Base-by-base conservation (phyloP, 1,284 basidiomycete genomes). In the Microbotryum violaceum region DNA sequence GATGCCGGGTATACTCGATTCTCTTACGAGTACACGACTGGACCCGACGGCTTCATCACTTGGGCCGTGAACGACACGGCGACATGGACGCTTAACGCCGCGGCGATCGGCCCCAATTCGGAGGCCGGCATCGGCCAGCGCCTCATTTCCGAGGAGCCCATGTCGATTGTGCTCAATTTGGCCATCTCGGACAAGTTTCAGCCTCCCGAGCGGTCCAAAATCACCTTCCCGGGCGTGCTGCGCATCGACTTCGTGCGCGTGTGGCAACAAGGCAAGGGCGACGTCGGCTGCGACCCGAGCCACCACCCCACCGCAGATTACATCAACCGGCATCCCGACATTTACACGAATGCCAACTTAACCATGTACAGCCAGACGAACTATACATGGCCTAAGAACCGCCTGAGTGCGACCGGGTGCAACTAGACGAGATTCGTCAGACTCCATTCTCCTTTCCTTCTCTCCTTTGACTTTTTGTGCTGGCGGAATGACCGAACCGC, bases 211-310 rank as follows among this genome's bases (percentile, higher is more conserved):
- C 23, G 14, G 23, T 3, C 7, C 45, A 16, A 23, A n/a, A 4
- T 14, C 25, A 10, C 2, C 1, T 23, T 12, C 18, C 89, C 89
- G 1, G 80, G 79, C 1, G 80, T 77, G 9, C 86, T 92, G 86
- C 77, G 78, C 29, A 77, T 94, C 58, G 90, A 96, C 72, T 94
- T 85, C 76, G 82, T 93, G 49, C 82, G 91, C 9, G 85, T 93
- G 4, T 91, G 91, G 45, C 50, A 62, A 10, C 62, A 66, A 50
- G 75, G 82, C 58, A 73, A 80, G 10, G 81, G 85, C 58, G 89
- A 88, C 72, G 79, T 90, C 45, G 89, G 90, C 2, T 94, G 91
- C 72, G 87, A 91, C 71, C 91, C 91, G 1, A 74, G 77, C 25
- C 81, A 83, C 56, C 86, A 84, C 75, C 91, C 91, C 0, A 94